Base-by-base conservation (phyloP, 768 basidiomycete species). In the Boletus rubropictus region DNA sequence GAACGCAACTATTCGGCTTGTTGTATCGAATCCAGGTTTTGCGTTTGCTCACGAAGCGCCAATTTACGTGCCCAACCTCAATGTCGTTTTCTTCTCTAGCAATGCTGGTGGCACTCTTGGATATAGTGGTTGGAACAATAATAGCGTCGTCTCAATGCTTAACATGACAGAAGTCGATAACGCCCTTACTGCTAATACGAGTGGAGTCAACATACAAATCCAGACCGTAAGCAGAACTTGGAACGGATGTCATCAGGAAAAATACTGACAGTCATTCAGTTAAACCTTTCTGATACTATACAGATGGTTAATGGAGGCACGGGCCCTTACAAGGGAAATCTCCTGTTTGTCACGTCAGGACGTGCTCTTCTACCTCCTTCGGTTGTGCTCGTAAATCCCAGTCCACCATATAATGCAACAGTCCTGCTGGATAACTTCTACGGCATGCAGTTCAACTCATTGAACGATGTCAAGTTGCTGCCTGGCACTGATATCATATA, bases 11-110 rank as follows among this genome's bases (percentile, higher is more conserved):
- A 74, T 90, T 44, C 73, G 76, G 9, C 64, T 78, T 44, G 76
- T 92, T 32, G 80, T 81, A 0, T 75, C 78, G 7, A 81, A 81
- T 49, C 73, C 75, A 9, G 77, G 73, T 7, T 83, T 81, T 62
- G 82, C 82, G 1, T 80, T 89, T 52, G 86, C 86, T 11, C 87
- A 90, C 56, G 89, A 90, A 65, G 89, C 84, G 3, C 85, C 84
- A 0, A 70, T 89, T 1, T 88, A 80, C 63, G 70, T 78, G 20
- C 66, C 79, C 3, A 71, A 69, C 28, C 82, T 80, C 20, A 76
- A 89, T 55, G 78, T 83, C 48, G 70, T 92, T 4, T 83, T 80
- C 67, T 90, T 90, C 55, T 74, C 78, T 4, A 83, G 82, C 63
- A 86, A 80, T 49, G 80, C 77, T 49, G 85, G 87, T 5, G 84